Evolutionary conservation across 2,329 filamentous ascomycete species (phyloP), one percentile per base, ranked within the genome.

Genomic region (Alternaria conjuncta): DNA sequence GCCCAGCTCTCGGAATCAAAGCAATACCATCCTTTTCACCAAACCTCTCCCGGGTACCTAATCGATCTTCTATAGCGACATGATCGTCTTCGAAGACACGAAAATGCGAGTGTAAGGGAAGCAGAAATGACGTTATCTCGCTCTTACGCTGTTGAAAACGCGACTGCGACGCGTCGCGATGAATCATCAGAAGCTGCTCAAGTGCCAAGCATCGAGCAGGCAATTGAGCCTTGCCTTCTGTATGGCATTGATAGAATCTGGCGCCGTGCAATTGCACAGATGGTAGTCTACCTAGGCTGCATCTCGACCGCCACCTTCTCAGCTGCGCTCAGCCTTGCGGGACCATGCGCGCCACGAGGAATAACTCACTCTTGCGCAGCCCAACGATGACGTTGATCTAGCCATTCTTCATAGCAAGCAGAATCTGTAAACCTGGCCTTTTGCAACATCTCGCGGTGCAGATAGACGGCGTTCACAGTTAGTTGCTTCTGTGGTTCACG

Each of bases 1-100:
- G 3, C 6, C 4, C 6, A 32, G 30, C 30, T 32, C 3, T 32
- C 6, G 30, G 3, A 32, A 32, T 15, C 30, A 15, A 36, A 44
- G 3, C 41, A 0, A 2, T 20, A 44, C 10, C 10, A 21, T 2
- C 6, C 41, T 21, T 20, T 6, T 21, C 6, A 41, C 8, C 15
- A 2, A 5, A n/a, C 1, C 8, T n/a, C 32, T 10, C 15, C 7
- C 0, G 8, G 1, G 15, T 5, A n/a, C 4, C 15, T 5, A 4
- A n/a, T 4, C 15, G 8, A n/a, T 36, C 15, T 41, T 41, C 15
- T 41, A 5, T 4, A n/a, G 15, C 3, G 8, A n/a, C 15, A n/a
- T 10, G 0, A 10, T 5, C 4, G 0, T 10, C 15, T n/a, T n/a
- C 30, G 6, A 2, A 1, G 30, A 36, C 13, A 36, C 1, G 13